Percentiles rank a stretch among this genome's conserved stretches.
These are phyloP conservation scores for Colletotrichum agaves DNA, from an alignment of 2,329 filamentous ascomycete species.

Conservation along the genomic window DNA sequence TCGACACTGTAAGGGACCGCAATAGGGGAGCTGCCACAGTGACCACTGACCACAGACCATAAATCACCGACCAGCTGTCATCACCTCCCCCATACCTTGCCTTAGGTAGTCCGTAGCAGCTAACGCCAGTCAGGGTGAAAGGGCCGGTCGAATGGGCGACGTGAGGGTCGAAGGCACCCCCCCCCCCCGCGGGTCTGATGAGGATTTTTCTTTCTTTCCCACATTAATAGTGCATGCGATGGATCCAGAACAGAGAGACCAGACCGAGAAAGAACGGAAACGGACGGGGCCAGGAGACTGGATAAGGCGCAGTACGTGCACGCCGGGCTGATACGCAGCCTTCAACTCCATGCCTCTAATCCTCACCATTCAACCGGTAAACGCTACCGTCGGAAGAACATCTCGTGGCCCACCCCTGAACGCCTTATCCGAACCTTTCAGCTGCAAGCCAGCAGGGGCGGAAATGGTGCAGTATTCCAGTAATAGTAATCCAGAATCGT, in stretches of 20 bases:
- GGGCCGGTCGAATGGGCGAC: constrained; percentile 34
- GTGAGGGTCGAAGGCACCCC: constrained; percentile 8
- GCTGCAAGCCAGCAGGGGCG: constrained; percentile 14
- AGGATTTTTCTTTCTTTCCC: neutral
- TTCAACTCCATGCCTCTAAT: no score
- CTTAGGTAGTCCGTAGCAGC: neutral
- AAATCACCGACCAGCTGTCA: neutral
- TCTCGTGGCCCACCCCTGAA: constrained; percentile 16
- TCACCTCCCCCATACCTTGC: neutral
- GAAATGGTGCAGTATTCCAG: neutral
- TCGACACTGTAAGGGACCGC: neutral
- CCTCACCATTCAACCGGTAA: neutral
- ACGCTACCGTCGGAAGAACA: neutral
- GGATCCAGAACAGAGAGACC: neutral
- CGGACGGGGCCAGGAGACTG: constrained; percentile 8
- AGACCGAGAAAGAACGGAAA: neutral
- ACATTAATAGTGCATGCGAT: neutral
- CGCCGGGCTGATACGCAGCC: neutral
- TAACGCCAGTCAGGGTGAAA: constrained; percentile 32
- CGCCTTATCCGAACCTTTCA: constrained; percentile 20
- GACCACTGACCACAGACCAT: constrained; percentile 33
- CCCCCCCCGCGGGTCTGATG: neutral
- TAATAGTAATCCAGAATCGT: constrained; percentile 16
- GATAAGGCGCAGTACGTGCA: constrained; percentile 26
- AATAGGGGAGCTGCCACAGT: constrained; percentile 12